Evolutionary conservation across 345 rosid genomes (phyloP), one percentile per base, ranked within the genome.

Genomic region (Hibiscus mutabilis): DNA sequence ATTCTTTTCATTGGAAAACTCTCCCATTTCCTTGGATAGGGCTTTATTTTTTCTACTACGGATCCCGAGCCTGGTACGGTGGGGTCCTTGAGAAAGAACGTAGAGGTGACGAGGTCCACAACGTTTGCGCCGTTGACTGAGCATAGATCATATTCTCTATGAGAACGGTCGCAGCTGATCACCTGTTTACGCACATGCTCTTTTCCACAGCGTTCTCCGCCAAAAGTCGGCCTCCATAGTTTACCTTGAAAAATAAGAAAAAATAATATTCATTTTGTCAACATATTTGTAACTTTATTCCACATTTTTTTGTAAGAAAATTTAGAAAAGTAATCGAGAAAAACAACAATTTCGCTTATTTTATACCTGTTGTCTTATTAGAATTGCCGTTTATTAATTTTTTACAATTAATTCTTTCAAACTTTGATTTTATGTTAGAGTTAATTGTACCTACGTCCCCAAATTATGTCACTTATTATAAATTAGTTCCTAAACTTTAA

Each of bases 1-100:
- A 85, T 84, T 61, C 60, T 31, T 0, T 42, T 0, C 83, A 87
- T 86, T 3, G 75, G 6, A 31, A 7, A 10, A 6, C 0, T 44
- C 11, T 89, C 92, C 63, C 82, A 18, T 72, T 91, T 89, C 47
- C 87, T 76, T 11, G 91, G 86, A 77, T 85, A 86, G 6, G 97
- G 90, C 33, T 81, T 81, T 73, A 84, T 87, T 31, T 73, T 85
- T 11, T 81, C 71, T 12, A 70, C 58, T 0, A 2, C 2, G 5
- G 64, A 16, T 2, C 67, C 24, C n/a, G 79, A 61, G n/a, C 51
- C 67, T 15, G 76, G 46, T 55, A 25, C 2, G 11, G 60, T 24
- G 29, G 77, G 75, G 74, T 74, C 80, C 59, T 60, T 2, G 2
- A 73, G 49, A 64, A 72, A 78, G 67, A 91, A 65, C 0, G 86